Evolutionary conservation across 2,329 filamentous ascomycete genomes (phyloP).

Genomic region (Capronia epimyces): DNA sequence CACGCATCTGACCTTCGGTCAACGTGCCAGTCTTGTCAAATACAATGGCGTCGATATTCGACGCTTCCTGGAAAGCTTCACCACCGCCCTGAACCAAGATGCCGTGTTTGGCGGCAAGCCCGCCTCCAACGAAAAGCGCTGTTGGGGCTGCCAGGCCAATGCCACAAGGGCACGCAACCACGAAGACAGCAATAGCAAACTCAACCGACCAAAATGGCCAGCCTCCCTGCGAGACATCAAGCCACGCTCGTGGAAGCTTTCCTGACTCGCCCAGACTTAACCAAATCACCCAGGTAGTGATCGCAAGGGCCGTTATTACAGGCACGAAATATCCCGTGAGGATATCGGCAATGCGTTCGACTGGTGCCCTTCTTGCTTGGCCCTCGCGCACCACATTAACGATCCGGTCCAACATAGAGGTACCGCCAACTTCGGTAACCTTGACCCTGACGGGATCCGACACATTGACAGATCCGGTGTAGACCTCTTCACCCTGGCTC

Average conservation of each 20-base stretch:
- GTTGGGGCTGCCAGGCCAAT: slow-evolving; percentile 80
- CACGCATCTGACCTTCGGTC: slow-evolving; percentile 58
- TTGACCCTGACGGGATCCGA: slow-evolving; percentile 42
- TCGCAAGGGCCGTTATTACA: slow-evolving; percentile 45
- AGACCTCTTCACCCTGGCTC: slow-evolving; percentile 39
- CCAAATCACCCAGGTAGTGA: slow-evolving; percentile 46
- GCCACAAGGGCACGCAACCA: slow-evolving; percentile 80
- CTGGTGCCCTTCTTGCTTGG: slow-evolving; percentile 45
- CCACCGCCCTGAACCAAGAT: slow-evolving; percentile 80
- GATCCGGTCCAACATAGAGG: slow-evolving; percentile 48
- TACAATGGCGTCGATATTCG: slow-evolving; percentile 68
- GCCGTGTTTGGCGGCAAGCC: slow-evolving; percentile 70
- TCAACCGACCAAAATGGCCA: slow-evolving; percentile 53
- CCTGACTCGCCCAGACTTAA: slow-evolving; percentile 42
- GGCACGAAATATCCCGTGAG: slow-evolving; percentile 48
- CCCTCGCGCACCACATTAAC: slow-evolving; percentile 47
- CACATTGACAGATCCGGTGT: slow-evolving; percentile 45
- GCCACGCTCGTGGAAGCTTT: slow-evolving; percentile 45
- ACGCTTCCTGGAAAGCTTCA: slow-evolving; percentile 80
- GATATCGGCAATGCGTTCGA: slow-evolving; percentile 45
- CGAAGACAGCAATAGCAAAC: slow-evolving; percentile 76
- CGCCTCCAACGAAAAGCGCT: slow-evolving; percentile 77
- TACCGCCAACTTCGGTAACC: slow-evolving; percentile 43
- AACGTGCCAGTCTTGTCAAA: slow-evolving; percentile 88
- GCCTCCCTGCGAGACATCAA: slow-evolving; percentile 44